Percentiles rank a stretch among this genome's conserved stretches.
Evolutionary conservation across 2,329 filamentous ascomycete genomes (phyloP).

Genomic region (Lizonia empirigonia): DNA sequence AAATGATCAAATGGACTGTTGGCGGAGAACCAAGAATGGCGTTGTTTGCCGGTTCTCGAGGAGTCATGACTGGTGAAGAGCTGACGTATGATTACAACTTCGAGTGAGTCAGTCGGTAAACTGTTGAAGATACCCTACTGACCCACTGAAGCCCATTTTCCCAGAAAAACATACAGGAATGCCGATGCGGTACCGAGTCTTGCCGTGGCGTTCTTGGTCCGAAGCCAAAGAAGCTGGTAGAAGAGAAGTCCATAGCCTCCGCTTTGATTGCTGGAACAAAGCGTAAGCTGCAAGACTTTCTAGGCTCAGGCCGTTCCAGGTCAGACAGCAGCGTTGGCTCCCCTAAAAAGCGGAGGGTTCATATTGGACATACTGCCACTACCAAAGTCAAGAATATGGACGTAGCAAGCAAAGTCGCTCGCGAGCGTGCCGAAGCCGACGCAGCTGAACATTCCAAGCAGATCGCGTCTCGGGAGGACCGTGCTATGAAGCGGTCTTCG

Average conservation of each 20-base stretch:
- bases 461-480: slow-evolving; percentile 40
- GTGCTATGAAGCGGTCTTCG: slow-evolving; percentile 37
- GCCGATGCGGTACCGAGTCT: slow-evolving; percentile 64
- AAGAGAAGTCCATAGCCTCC: slow-evolving; percentile 41
- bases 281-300: slow-evolving; percentile 42
- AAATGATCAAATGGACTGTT: slow-evolving; percentile 98
- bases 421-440: slow-evolving; percentile 33
- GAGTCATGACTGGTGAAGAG: slow-evolving; percentile 94
- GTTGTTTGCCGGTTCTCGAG: slow-evolving; percentile 86
- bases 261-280: slow-evolving; percentile 41
- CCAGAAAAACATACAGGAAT: slow-evolving; percentile 66
- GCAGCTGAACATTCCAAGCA: slow-evolving; percentile 38
- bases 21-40: slow-evolving; percentile 94
- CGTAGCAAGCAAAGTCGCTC: slow-evolving; percentile 27
- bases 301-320: slow-evolving; percentile 26
- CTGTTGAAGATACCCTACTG: background rate
- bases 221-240: slow-evolving; percentile 56
- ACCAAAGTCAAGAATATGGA: slow-evolving; percentile 35
- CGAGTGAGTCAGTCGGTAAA: slow-evolving; percentile 55
- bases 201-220: slow-evolving; percentile 68
- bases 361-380: slow-evolving; percentile 22
- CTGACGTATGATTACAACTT: slow-evolving; percentile 92
- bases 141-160: slow-evolving; percentile 49
- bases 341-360: slow-evolving; percentile 41
- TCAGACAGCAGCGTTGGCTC: slow-evolving; percentile 35